Conservation (phyloP, 257 asterid genomes). For the Capsicum pubescens region DNA sequence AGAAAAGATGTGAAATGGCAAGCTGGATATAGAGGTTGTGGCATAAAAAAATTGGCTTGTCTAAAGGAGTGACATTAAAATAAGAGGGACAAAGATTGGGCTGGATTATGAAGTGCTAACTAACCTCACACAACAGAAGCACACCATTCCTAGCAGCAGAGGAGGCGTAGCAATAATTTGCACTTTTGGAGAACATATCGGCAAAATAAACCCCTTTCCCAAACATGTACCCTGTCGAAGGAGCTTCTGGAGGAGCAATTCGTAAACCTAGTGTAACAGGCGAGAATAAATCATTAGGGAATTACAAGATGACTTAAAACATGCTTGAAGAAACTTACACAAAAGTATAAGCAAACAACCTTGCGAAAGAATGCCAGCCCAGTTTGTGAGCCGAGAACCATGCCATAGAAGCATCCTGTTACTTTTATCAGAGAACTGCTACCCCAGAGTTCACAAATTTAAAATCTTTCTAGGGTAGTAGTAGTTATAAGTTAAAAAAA, state of each 20-base stretch:
- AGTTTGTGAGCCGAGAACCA: constrained; percentile 94
- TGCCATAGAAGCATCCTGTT: constrained; percentile 98
- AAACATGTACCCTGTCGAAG: constrained; percentile 92
- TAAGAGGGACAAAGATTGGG: neutral
- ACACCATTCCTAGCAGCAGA: constrained; percentile 59
- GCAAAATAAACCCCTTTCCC: constrained; percentile 99
- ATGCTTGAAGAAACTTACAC: constrained; percentile 7
- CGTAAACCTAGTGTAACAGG: constrained; percentile 64
- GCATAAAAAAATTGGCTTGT: neutral
- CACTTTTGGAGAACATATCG: constrained; percentile 98
- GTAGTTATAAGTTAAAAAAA: neutral
- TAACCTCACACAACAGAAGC: constrained; percentile 86
- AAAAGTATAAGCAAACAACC: constrained; percentile 46
- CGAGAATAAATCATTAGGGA: neutral
- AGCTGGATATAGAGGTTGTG: neutral
- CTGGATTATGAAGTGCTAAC: constrained; percentile 8
- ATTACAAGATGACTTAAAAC: neutral
- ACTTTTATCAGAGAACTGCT: constrained; percentile 61
- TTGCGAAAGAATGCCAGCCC: constrained; percentile 95
- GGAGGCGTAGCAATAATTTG: constrained; percentile 76
- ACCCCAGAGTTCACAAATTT: constrained; percentile 30
- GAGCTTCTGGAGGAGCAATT: constrained; percentile 99
- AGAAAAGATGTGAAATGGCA: neutral
- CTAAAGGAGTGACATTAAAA: neutral
- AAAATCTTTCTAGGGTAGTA: constrained; percentile 22